Evolutionary conservation across 768 basidiomycete genomes (phyloP).

Genomic region (Mycena pura): DNA sequence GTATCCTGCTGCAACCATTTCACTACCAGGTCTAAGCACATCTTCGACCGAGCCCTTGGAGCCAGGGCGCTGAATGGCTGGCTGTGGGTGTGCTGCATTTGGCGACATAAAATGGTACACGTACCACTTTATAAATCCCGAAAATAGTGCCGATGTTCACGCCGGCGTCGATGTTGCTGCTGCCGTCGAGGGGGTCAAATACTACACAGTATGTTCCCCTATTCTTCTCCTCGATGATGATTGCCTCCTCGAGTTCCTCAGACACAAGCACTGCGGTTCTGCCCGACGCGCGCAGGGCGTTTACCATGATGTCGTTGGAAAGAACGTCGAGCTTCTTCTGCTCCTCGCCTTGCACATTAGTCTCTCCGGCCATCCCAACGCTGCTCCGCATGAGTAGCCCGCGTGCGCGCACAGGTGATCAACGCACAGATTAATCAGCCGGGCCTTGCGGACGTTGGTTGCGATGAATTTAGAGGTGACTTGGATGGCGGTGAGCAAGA

Average conservation of each 20-base stretch:
- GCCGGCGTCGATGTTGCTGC: constrained; percentile 97
- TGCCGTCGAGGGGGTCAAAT: constrained; percentile 96
- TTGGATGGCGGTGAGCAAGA: constrained; percentile 95
- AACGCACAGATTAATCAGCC: constrained; percentile 94
- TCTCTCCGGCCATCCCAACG: constrained; percentile 96
- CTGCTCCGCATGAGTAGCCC: constrained; percentile 50
- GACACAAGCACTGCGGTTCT: constrained; percentile 97
- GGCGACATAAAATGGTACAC: constrained; percentile 38
- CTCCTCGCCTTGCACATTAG: constrained; percentile 97
- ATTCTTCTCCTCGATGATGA: constrained; percentile 83
- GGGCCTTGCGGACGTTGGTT: constrained; percentile 95
- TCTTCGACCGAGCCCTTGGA: constrained; percentile 85
- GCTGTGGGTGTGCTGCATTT: not conserved
- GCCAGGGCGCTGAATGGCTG: constrained; percentile 61
- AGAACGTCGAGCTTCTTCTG: constrained; percentile 99
- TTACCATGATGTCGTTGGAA: constrained; percentile 99
- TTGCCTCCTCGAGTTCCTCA: constrained; percentile 92
- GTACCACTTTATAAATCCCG: constrained; percentile 90
- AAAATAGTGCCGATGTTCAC: constrained; percentile 99
- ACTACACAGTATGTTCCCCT: constrained; percentile 96
- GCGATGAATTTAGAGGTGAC: constrained; percentile 97
- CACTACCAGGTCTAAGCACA: constrained; percentile 90
- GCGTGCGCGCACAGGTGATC: not conserved
- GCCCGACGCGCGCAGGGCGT: constrained; percentile 93
- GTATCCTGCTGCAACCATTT: constrained; percentile 98